Evolutionary conservation across 768 basidiomycete genomes (phyloP), one percentile per base, ranked within the genome.

Genomic region (Boletus barrowsii): DNA sequence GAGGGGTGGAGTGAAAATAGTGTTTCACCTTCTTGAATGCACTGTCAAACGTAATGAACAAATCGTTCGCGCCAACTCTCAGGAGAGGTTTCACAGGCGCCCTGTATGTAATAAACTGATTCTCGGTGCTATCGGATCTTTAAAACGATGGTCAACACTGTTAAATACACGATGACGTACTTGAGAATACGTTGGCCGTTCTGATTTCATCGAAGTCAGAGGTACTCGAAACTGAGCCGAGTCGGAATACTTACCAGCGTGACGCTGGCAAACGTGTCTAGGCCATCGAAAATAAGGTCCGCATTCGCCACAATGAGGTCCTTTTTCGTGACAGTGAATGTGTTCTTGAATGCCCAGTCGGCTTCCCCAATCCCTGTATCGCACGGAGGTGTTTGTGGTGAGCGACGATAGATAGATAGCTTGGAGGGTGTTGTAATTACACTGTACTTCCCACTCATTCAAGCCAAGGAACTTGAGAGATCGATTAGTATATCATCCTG

Each of bases 371-470:
- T 76, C 95, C 94, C 93, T 95, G 55, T 33, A 18, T 22, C 10
- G 3, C 15, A 24, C 17, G 7, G 22, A 40, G 22, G n/a, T 41
- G 29, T 51, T 22, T 51, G 43, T 35, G 42, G 24, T 40, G 40
- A 47, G 39, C 15, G 6, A 20, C 5, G 5, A 9, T 18, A 17
- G n/a, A 2, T 15, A 7, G 15, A 15, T 13, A 36, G 13, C 7
- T 18, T 17, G 8, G 37, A 14, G n/a, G 37, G n/a, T 39, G 33
- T 35, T 13, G 5, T 4, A 67, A 83, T 62, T 58, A 92, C 93
- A 95, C 74, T 96, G 94, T 14, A 93, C 87, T 62, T 93, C 88
- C 86, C 88, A 92, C 68, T 96, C 94, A 56, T 88, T 79, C 55
- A 93, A 73, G 11, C 87, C 90, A 42, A 89, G 60, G 58, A 88